Percentiles rank a stretch among this genome's conserved stretches.
phyloP scores from a whole-genome alignment of 208 protist species.

The Vickermania spadyakhi region DNA sequence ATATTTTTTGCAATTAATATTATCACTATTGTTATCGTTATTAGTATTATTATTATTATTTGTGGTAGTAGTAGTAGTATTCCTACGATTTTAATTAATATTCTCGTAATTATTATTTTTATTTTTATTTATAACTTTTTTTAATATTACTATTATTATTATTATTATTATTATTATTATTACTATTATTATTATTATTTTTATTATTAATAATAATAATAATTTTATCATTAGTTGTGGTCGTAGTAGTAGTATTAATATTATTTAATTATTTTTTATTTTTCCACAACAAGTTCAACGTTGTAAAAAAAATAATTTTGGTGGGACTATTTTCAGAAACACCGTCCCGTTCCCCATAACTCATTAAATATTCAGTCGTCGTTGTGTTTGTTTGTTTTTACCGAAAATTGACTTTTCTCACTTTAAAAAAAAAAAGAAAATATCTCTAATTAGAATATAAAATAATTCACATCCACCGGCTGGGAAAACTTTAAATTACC shows the following conservation, averaged over 20 bases:
- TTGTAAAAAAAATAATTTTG: too few species aligned
- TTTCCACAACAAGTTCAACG: too few species aligned
- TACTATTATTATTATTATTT: constrained; percentile 1
- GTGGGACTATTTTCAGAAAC: too few species aligned
- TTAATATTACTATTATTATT: neutral
- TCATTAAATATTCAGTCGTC: too few species aligned
- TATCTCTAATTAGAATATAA: too few species aligned
- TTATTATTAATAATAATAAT: constrained; percentile 2
- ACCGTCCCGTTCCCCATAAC: too few species aligned
- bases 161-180: constrained; percentile 2
- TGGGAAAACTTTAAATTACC: too few species aligned
- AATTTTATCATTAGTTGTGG: neutral
- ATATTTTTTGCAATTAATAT: neutral
- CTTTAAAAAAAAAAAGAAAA: too few species aligned
- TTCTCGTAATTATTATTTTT: neutral
- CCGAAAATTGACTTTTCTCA: too few species aligned
- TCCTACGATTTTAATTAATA: neutral
- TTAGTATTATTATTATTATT: constrained; percentile 1
- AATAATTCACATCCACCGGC: too few species aligned
- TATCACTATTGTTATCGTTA: neutral
- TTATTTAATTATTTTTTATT: too few species aligned
- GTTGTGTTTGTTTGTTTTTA: too few species aligned
- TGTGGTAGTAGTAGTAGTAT: neutral
- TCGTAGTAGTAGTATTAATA: neutral
- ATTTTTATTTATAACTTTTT: neutral